A percentile compares a stretch with the other conserved stretches of the same genome.
Conservation (phyloP, 768 basidiomycete genomes). For the Dioszegia hungarica region DNA sequence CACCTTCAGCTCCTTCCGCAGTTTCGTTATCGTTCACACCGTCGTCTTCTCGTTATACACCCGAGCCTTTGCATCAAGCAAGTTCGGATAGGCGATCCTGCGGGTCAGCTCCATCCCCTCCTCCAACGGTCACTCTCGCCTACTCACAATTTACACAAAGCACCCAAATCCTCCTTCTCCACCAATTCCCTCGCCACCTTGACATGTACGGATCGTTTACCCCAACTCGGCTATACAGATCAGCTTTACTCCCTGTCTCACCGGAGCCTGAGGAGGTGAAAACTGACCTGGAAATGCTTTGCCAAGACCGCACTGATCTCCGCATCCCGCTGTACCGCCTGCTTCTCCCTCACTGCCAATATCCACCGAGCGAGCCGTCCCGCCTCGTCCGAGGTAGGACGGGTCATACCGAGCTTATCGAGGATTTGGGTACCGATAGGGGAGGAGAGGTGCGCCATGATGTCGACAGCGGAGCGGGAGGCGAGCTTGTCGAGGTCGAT, state of each 20-base stretch:
- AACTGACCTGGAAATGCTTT: conserved; percentile 25
- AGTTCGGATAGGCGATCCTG: not conserved
- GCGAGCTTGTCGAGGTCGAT: conserved; percentile 2
- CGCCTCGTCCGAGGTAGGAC: conserved; percentile 10
- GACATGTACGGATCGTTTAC: conserved; percentile 23
- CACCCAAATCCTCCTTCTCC: conserved; percentile 23
- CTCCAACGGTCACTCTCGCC: not conserved
- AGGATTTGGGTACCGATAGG: conserved; percentile 5
- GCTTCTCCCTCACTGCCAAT: conserved; percentile 13
- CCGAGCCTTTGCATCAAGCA: not conserved
- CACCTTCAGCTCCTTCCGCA: not conserved
- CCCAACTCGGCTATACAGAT: not conserved
- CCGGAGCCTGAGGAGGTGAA: no score
- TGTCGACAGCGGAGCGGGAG: not conserved
- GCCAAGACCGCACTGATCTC: conserved; percentile 18
- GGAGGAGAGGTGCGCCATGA: conserved; percentile 14
- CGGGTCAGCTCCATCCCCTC: not conserved
- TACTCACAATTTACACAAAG: conserved; percentile 31
- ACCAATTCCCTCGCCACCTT: conserved; percentile 22
- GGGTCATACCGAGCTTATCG: conserved; percentile 7
- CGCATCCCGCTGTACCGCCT: conserved; percentile 11
- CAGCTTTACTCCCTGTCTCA: not conserved
- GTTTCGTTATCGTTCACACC: not conserved
- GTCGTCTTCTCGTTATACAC: not conserved
- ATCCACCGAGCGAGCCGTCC: conserved; percentile 13